Conservation (phyloP, 495 filamentous ascomycete species). For the Xylaria palmicola region DNA sequence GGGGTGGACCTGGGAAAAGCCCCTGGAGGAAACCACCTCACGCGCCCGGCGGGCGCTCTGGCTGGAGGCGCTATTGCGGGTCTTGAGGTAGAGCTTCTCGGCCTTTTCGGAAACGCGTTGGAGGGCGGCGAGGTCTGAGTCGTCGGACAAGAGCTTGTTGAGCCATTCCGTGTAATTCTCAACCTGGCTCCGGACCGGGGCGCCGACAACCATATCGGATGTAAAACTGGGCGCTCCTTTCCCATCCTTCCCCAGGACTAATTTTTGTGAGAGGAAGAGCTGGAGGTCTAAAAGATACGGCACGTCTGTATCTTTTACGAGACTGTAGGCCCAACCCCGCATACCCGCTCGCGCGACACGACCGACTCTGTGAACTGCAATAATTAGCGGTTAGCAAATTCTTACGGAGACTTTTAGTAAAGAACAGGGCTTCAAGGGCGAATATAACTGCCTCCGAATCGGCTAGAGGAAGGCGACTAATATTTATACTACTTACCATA, state of each 20-base stretch:
- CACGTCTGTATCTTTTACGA: conserved; percentile 79
- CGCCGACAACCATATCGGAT: conserved; percentile 76
- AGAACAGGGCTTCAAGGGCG: too few relatives aligned
- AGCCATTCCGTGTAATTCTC: conserved; percentile 76
- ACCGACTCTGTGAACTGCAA: conserved; percentile 81
- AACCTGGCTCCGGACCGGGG: conserved; percentile 64
- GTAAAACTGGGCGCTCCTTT: conserved; percentile 64
- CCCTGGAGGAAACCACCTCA: conserved; percentile 64
- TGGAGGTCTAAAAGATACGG: conserved; percentile 95
- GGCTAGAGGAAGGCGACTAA: background rate
- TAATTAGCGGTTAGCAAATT: background rate
- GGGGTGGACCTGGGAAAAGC: conserved; percentile 68
- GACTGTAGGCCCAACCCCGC: conserved; percentile 90
- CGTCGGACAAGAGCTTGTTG: conserved; percentile 70
- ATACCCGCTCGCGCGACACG: conserved; percentile 91
- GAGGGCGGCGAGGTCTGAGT: conserved; percentile 68
- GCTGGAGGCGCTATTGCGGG: conserved; percentile 80
- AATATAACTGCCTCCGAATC: too few relatives aligned
- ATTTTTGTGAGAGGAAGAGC: conserved; percentile 79
- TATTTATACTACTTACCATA: conserved; percentile 43
- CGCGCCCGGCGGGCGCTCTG: conserved; percentile 86
- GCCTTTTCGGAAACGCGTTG: conserved; percentile 77
- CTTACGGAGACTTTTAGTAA: too few relatives aligned
- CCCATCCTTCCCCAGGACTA: conserved; percentile 64
- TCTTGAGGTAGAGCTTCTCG: conserved; percentile 87